These are phyloP conservation scores for Nannochloropsis salina DNA, from an alignment of 108 stramenopile species.

Conservation along the genomic window DNA sequence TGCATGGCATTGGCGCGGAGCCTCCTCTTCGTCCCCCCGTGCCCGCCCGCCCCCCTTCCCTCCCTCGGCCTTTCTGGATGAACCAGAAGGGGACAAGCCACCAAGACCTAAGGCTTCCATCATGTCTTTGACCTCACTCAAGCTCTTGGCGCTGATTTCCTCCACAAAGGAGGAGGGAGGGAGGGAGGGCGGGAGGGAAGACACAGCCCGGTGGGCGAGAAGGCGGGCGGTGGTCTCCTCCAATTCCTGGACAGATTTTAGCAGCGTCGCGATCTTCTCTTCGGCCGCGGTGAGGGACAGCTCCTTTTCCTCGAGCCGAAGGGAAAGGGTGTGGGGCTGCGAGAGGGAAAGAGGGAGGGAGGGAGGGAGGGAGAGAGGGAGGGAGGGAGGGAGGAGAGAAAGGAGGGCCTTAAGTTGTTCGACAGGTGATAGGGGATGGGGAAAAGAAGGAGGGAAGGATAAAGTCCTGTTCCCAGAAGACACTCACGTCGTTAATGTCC, in stretches of 20 bases:
- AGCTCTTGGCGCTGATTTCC: slow-evolving; percentile 17
- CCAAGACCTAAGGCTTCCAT: not conserved
- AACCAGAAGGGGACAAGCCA: not conserved
- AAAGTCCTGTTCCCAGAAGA: too few species aligned
- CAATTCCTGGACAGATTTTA: not conserved
- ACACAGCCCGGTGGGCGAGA: not conserved
- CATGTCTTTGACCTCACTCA: not conserved
- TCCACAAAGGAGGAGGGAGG: not conserved
- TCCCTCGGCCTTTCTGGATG: not conserved
- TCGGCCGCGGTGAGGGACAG: not conserved
- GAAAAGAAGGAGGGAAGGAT: not conserved
- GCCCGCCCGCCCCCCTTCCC: not conserved
- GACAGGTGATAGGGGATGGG: too few species aligned
- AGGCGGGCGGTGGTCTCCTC: not conserved
- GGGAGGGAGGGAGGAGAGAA: not conserved
- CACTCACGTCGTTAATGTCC: not conserved
- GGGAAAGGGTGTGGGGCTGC: not conserved
- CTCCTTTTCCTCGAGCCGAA: not conserved
- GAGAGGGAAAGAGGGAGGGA: not conserved
- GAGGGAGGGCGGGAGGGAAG: not conserved
- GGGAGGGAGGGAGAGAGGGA: not conserved
- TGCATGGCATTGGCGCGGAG: too few species aligned
- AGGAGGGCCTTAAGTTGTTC: too few species aligned
- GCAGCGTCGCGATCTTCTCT: not conserved
- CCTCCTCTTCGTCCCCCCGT: not conserved